Base-by-base conservation (phyloP, 2,329 filamentous ascomycete species). In the Paracoccidioides lutzii region DNA sequence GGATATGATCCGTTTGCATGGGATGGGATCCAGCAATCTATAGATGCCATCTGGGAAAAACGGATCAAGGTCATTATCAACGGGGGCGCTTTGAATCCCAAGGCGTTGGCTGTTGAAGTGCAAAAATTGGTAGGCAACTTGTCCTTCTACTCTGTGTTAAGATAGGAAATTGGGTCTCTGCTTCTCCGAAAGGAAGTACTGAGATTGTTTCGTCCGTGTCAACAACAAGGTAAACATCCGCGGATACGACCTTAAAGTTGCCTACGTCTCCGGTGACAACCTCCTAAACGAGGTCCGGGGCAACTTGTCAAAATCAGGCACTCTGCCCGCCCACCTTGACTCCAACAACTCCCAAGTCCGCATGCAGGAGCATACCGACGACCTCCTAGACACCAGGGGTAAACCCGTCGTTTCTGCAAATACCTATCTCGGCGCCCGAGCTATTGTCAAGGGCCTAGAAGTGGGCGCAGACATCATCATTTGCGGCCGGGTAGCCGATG, bases 41-140 rank as follows among this genome's bases (percentile, higher is more conserved):
- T 81, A 3, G 66, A 75, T 3, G 62, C 77, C 5, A 68, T 78
- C 58, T 65, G 71, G 1, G 66, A 75, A 51, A 75, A 78, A 57
- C 63, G 70, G 0, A 81, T 81, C 66, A 79, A 78, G 58, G 69
- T 82, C 10, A 70, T 80, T 40, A 69, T 81, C 55, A 81, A 82
- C 60, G 80, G 80, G 2, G 80, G 81, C 0, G 77, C 75, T 2
- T 70, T 78, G 14, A 78, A 82, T 56, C 80, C 80, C 0, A 71
- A 71, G 56, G 77, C 74, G 0, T 61, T 83, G 14, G 77, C 79
- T 2, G 61, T 75, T 52, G 73, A 75, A 55, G 69, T 75, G 0
- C 64, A 71, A 4, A 62, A 70, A 15, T 58, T 79, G 57, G 70
- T 72, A 41, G 59, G 59, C 61, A 60, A 48, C 35, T 14, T 32